phyloP scores from a whole-genome alignment of 2,329 filamentous ascomycete genomes.

The Ampelomyces quisqualis region DNA sequence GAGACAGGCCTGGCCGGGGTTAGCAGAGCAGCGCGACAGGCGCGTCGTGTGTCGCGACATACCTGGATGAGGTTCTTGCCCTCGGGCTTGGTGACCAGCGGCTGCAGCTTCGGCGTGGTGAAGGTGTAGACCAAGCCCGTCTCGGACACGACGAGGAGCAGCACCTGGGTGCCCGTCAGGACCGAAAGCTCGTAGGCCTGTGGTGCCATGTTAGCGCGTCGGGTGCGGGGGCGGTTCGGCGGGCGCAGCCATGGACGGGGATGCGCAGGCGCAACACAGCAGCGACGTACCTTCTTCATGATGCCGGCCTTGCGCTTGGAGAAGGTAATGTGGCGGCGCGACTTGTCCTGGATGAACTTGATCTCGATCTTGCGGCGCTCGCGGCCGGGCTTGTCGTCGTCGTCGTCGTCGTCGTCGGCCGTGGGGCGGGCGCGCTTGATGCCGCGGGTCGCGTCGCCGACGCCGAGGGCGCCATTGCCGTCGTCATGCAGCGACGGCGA shows the following conservation, averaged over 20 bases:
- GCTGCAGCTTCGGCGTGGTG: conserved; percentile 96
- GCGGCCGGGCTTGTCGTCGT: conserved; percentile 95
- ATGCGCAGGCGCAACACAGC: conserved; percentile 16
- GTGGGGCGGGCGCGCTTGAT: conserved; percentile 84
- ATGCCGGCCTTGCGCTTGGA: conserved; percentile 99
- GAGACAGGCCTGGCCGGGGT: conserved; percentile 74
- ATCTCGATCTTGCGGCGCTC: conserved; percentile 99
- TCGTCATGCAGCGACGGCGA: conserved; percentile 55
- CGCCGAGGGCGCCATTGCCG: conserved; percentile 52
- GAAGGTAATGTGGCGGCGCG: conserved; percentile 98
- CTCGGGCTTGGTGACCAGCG: conserved; percentile 95
- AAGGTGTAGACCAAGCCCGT: conserved; percentile 98
- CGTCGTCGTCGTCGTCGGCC: conserved; percentile 91
- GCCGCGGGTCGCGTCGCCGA: conserved; percentile 70
- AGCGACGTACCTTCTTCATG: conserved; percentile 92
- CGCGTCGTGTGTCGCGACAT: conserved; percentile 41
- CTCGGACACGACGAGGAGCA: conserved; percentile 94
- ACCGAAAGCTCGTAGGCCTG: conserved; percentile 97
- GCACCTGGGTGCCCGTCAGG: conserved; percentile 94
- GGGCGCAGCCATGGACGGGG: conserved; percentile 20
- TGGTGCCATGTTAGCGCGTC: conserved; percentile 18
- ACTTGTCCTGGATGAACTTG: conserved; percentile 99
- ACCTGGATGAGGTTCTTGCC: conserved; percentile 99
- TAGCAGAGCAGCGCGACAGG: conserved; percentile 30
- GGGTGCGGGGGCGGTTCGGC: conserved; percentile 27